Base-by-base conservation (phyloP, 1,284 basidiomycete species). In the Hymenochaete sp. region DNA sequence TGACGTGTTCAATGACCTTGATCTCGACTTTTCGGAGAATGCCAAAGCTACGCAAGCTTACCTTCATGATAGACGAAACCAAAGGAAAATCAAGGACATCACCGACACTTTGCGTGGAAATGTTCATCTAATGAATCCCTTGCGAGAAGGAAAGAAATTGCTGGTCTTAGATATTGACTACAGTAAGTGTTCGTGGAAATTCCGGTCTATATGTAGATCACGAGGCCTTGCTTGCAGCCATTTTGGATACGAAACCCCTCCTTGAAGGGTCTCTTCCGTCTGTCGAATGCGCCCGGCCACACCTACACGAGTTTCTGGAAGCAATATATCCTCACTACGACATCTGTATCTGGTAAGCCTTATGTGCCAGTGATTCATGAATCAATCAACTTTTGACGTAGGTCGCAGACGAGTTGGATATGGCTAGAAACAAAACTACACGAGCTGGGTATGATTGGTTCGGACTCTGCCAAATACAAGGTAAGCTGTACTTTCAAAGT, bases 371-470 rank as follows among this genome's bases (percentile, higher is more conserved):
- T 16, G 39, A 27, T 35, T 6, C 16, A 6, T 44, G 14, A 41
- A 19, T 24, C 33, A 28, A 22, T 37, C 18, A 38, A 14, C 28
- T 47, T 42, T 29, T 47, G 26, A 24, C 24, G 10, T 38, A 81
- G 80, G 87, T 87, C 80, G 3, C 81, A 86, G 62, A 93, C 90
- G 1, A 82, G 78, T 51, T 93, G 90, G 90, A 71, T 89, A 40
- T 95, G 90, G 90, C 70, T 95, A 22, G 92, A 96, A 62, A 79
- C 81, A 25, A 96, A 95, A 64, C 71, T 96, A 3, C 77, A 88
- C 13, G 91, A 95, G 61, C 72, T 95, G 19, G 86, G 78, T 19
- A 87, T 93, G 79, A 66, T 95, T 14, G 87, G 88, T 16, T 69
- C 72, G 0, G 73, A 73, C 37, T 67, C 69, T 42, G 75, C 22